Evolutionary conservation across 2,329 filamentous ascomycete species (phyloP).

Genomic region (Fusarium sp.): DNA sequence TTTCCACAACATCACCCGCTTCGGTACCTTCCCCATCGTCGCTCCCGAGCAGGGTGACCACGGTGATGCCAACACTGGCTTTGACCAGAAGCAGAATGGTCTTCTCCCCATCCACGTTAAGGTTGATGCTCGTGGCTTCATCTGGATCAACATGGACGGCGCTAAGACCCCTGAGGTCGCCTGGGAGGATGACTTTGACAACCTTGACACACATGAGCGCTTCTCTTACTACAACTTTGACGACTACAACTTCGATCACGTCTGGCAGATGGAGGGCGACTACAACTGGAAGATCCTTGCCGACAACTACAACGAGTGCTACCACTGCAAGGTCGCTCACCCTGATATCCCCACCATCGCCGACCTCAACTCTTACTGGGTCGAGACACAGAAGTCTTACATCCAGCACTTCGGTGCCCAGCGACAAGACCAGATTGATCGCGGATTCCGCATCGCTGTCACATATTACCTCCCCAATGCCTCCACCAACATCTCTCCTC

Average conservation of each 20-base stretch:
- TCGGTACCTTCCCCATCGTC: slow-evolving; percentile 66
- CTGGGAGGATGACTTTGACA: slow-evolving; percentile 63
- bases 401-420: slow-evolving; percentile 62
- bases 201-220: slow-evolving; percentile 56
- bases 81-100: slow-evolving; percentile 65
- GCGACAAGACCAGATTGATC: slow-evolving; percentile 58
- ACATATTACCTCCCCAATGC: slow-evolving; percentile 63
- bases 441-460: slow-evolving; percentile 56
- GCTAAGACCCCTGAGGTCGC: slow-evolving; percentile 55
- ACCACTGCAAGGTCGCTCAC: slow-evolving; percentile 69
- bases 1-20: slow-evolving; percentile 71
- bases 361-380: slow-evolving; percentile 64
- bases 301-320: slow-evolving; percentile 75
- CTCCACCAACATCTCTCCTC: slow-evolving; percentile 61
- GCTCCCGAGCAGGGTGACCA: slow-evolving; percentile 56
- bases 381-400: slow-evolving; percentile 58
- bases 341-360: slow-evolving; percentile 66
- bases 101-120: slow-evolving; percentile 65
- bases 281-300: slow-evolving; percentile 70
- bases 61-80: slow-evolving; percentile 63
- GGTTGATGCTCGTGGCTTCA: slow-evolving; percentile 63
- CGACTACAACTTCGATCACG: slow-evolving; percentile 66
- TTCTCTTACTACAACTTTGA: slow-evolving; percentile 59
- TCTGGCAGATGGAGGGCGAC: slow-evolving; percentile 65
- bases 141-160: slow-evolving; percentile 67